Percentiles rank a stretch among this genome's conserved stretches.
phyloP scores from a whole-genome alignment of 768 basidiomycete genomes.

The Dictyophora rubrovolvata region DNA sequence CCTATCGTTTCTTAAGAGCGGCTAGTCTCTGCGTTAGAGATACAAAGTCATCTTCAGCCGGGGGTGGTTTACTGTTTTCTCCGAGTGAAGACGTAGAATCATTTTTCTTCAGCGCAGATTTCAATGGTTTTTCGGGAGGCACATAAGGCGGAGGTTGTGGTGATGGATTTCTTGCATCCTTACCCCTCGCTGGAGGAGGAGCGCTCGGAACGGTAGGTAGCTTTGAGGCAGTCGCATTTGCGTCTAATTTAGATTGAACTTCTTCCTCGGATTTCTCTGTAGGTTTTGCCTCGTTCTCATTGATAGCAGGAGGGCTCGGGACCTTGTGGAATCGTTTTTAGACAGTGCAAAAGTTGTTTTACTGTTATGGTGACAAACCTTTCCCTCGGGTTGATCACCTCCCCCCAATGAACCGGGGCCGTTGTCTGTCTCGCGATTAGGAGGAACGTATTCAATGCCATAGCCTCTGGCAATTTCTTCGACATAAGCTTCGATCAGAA shows the following conservation, averaged over 20 bases:
- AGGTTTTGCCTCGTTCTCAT: constrained; percentile 34
- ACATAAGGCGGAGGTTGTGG: constrained; percentile 9
- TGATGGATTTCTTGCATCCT: constrained; percentile 14
- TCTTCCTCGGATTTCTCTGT: constrained; percentile 42
- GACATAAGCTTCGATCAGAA: constrained; percentile 82
- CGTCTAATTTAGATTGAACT: constrained; percentile 19
- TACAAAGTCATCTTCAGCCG: constrained; percentile 61
- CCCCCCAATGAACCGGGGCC: constrained; percentile 19
- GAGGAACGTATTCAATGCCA: constrained; percentile 54
- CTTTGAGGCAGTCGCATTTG: constrained; percentile 24
- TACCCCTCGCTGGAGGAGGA: constrained; percentile 13
- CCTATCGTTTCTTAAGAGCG: constrained; percentile 71
- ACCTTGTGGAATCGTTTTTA: constrained; percentile 17
- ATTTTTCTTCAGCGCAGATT: constrained; percentile 20
- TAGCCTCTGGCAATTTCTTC: constrained; percentile 86
- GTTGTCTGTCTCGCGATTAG: constrained; percentile 18
- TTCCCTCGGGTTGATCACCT: constrained; percentile 18
- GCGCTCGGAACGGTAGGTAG: constrained; percentile 43
- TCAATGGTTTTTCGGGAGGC: constrained; percentile 13
- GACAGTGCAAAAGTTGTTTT: constrained; percentile 17
- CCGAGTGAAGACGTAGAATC: constrained; percentile 1
- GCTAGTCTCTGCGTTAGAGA: constrained; percentile 73
- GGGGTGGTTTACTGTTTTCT: background rate
- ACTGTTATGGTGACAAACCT: background rate
- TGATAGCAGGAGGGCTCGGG: constrained; percentile 22